Percentiles rank a stretch among this genome's conserved stretches.
phyloP scores from a whole-genome alignment of 371 early-diverging fungal genomes.

The Scutellospora calospora region DNA sequence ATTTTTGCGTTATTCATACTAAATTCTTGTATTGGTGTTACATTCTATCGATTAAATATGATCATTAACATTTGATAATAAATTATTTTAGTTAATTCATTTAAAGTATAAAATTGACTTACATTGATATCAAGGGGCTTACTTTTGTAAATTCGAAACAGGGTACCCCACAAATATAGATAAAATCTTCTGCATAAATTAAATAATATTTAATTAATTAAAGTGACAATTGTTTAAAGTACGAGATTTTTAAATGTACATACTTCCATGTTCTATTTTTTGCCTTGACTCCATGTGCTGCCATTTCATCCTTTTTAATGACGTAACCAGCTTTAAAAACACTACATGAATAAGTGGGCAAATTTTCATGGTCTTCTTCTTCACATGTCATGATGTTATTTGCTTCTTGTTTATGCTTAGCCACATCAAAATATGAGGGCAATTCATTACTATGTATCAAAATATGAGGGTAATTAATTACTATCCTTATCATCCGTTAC shows the following conservation, averaged over 20 bases:
- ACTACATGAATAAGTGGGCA: constrained; percentile 26
- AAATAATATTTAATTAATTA: background rate
- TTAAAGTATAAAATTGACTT: background rate
- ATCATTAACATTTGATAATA: background rate
- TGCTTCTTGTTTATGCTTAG: background rate
- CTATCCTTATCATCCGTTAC: background rate
- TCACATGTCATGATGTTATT: background rate
- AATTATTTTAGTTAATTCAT: background rate
- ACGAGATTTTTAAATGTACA: background rate
- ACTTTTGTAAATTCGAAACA: constrained; percentile 14
- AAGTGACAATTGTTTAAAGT: background rate
- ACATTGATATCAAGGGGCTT: background rate
- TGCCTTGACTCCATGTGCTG: background rate
- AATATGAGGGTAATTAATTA: constrained; percentile 10
- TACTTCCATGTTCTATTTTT: constrained; percentile 29
- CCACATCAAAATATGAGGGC: constrained; percentile 7
- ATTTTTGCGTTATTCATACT: constrained; percentile 12
- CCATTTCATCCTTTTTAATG: constrained; percentile 10
- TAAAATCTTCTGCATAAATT: background rate
- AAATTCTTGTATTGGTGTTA: background rate
- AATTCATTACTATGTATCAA: background rate
- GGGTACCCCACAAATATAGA: constrained; percentile 16
- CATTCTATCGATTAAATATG: background rate
- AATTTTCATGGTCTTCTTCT: background rate
- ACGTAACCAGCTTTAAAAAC: constrained; percentile 5